Conservation (phyloP, 1,139 yeast species). For the Blastobotrys arbuscula region DNA sequence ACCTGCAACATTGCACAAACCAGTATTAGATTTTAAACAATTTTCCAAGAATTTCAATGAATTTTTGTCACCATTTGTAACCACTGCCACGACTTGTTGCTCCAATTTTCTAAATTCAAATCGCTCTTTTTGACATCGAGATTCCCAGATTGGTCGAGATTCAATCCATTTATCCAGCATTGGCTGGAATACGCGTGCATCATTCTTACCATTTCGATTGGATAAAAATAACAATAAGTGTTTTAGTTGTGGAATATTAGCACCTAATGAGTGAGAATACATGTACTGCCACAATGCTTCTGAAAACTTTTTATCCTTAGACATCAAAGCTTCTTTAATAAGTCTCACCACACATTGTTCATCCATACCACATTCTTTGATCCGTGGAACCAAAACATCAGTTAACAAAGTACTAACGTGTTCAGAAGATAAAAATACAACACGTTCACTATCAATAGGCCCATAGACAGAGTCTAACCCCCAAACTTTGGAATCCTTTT, state of each 20-base stretch:
- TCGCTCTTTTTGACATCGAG: slow-evolving; percentile 44
- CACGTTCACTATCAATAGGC: slow-evolving; percentile 41
- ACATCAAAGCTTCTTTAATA: slow-evolving; percentile 26
- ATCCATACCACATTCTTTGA: slow-evolving; percentile 44
- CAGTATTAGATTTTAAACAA: slow-evolving; percentile 44
- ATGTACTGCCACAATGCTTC: slow-evolving; percentile 40
- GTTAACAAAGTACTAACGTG: slow-evolving; percentile 51
- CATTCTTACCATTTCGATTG: slow-evolving; percentile 36
- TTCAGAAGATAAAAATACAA: slow-evolving; percentile 52
- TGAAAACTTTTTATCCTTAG: slow-evolving; percentile 19
- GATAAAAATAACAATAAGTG: slow-evolving; percentile 38
- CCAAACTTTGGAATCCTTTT: slow-evolving; percentile 36
- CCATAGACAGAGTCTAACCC: slow-evolving; percentile 43
- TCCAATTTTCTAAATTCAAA: slow-evolving; percentile 52
- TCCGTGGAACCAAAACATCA: slow-evolving; percentile 36
- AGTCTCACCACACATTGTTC: slow-evolving; percentile 38
- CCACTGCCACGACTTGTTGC: slow-evolving; percentile 46
- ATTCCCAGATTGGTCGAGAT: slow-evolving; percentile 42
- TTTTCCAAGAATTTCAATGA: slow-evolving; percentile 59
- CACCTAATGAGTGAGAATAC: slow-evolving; percentile 44
- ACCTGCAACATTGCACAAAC: slow-evolving; percentile 47
- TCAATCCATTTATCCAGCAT: slow-evolving; percentile 39
- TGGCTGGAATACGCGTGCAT: slow-evolving; percentile 22
- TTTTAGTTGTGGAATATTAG: slow-evolving; percentile 44
- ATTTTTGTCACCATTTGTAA: slow-evolving; percentile 53